phyloP scores from a whole-genome alignment of 116 monocot species.

The Dioscorea cayenensis region DNA sequence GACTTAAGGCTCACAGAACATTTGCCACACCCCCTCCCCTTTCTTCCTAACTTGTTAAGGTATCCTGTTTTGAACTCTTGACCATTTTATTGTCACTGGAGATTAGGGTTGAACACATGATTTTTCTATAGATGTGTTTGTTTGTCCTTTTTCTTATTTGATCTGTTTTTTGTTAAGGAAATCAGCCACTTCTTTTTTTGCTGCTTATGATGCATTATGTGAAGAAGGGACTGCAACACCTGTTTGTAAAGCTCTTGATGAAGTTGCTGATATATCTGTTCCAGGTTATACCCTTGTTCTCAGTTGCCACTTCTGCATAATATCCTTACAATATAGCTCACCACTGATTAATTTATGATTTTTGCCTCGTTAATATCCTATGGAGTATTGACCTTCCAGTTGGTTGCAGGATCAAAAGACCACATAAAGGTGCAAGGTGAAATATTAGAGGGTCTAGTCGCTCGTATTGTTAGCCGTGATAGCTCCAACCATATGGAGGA shows the following conservation, averaged over 20 bases:
- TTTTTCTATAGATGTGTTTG: neutral
- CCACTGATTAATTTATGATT: neutral
- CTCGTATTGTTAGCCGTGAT: slow-evolving; percentile 75
- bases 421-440: slow-evolving; percentile 93
- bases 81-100: no score
- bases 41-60: no score
- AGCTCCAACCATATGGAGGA: slow-evolving; percentile 79
- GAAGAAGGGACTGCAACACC: slow-evolving; percentile 99
- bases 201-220: slow-evolving; percentile 94
- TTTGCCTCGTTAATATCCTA: neutral
- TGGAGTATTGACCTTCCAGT: neutral
- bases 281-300: slow-evolving; percentile 48
- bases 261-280: slow-evolving; percentile 92
- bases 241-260: slow-evolving; percentile 88
- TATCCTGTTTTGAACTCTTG: no score
- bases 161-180: slow-evolving; percentile 44
- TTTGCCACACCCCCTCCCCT: no score
- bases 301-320: neutral
- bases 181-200: slow-evolving; percentile 94
- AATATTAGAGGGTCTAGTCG: slow-evolving; percentile 96
- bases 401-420: slow-evolving; percentile 76
- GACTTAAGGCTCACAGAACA: no score
- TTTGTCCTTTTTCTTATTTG: neutral
- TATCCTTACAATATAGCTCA: neutral
- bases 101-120: neutral